Base-by-base conservation (phyloP, 2,329 filamentous ascomycete species). In the Trichophyton verrucosum region DNA sequence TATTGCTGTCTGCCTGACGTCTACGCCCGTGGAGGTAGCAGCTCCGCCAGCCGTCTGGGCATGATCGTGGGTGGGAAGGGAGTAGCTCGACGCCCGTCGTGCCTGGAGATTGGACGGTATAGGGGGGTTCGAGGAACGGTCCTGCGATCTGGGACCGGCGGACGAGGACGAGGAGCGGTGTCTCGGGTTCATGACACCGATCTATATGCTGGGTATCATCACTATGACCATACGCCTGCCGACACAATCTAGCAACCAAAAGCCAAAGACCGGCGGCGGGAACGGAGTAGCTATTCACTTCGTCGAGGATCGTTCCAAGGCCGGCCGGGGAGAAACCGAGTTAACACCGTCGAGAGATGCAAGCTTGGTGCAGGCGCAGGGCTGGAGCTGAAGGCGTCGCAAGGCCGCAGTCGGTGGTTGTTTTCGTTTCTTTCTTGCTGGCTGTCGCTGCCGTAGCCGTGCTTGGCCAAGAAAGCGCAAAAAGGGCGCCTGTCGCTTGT, bases 1-100 rank as follows among this genome's bases (percentile, higher is more conserved):
- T 66, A 95, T 89, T 20, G 24, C 42, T 63, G 76, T 82, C 60
- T 85, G 87, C 61, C 88, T 79, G 38, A 9, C 15, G 40, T 84
- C 83, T 63, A 86, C 86, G 51, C 86, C 57, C 7, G 57, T 49
- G 30, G 33, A 40, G 85, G 57, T 36, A 46, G 33, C 17, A 85
- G 57, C 89, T 77, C 62, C 88, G 81, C 66, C 83, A 78, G 71
- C 68, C 59, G 63, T 67, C 61, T 65, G 86, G 78, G 63, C 85
- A 86, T 47, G 81, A 75, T 69, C 82, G 79, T 68, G 70, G 60
- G 79, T 75, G 62, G 78, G 76, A 61, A 78, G 73, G 61, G 80
- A 78, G 72, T 81, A 80, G 63, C 83, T 80, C 74, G 71, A 83
- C 75, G 77, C 74, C 65, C 72, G 71, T 60, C 71, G 69, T 57